A percentile compares a stretch with the other conserved stretches of the same genome.
Conservation (phyloP, 148 eudicot species). For the Rhododendron mucronatum region DNA sequence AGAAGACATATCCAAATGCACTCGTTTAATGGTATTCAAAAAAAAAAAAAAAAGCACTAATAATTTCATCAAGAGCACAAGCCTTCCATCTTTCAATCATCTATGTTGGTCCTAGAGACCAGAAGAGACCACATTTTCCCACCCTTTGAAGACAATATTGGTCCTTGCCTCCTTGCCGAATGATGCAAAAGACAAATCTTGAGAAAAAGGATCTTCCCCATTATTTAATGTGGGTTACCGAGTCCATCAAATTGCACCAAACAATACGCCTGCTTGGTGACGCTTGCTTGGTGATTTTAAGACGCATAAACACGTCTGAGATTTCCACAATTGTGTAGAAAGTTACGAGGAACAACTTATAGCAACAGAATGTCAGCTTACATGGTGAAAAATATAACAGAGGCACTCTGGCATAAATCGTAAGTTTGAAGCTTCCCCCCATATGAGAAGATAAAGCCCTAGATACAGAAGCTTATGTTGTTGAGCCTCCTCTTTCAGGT, state of each 20-base stretch:
- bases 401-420: conserved; percentile 97
- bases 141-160: neutral
- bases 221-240: neutral
- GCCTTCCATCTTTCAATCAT: neutral
- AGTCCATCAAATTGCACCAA: neutral
- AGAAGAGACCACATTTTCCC: neutral
- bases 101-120: neutral
- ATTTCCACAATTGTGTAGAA: neutral
- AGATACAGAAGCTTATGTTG: conserved; percentile 81
- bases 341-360: neutral
- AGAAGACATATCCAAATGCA: neutral
- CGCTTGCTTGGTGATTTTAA: neutral
- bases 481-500: conserved; percentile 86
- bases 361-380: conserved; percentile 39
- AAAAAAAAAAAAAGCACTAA: neutral
- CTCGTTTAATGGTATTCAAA: neutral
- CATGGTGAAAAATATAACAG: conserved; percentile 96
- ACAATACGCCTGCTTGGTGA: neutral
- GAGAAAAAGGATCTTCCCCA: neutral
- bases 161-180: neutral
- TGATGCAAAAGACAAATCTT: neutral
- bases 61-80: neutral
- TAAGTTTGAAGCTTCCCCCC: conserved; percentile 99
- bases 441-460: conserved; percentile 90
- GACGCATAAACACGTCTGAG: neutral